These are phyloP conservation scores for Fusarium sp. DNA, from an alignment of 2,329 filamentous ascomycete species.

Conservation along the genomic window DNA sequence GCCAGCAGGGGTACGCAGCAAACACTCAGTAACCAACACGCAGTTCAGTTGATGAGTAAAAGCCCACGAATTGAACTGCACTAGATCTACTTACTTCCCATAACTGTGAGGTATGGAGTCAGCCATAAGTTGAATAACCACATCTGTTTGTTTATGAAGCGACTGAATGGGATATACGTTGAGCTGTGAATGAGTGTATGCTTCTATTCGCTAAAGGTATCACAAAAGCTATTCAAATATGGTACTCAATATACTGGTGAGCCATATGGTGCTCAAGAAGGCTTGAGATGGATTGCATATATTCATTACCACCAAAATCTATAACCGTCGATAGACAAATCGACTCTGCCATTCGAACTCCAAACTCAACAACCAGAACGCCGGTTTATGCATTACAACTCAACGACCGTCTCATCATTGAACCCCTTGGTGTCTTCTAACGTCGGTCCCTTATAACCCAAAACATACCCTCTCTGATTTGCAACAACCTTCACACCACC, in stretches of 20 bases:
- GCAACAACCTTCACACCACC: conserved; percentile 55
- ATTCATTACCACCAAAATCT: too few species aligned
- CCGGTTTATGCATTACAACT: conserved; percentile 26
- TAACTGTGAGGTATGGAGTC: not conserved
- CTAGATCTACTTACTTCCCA: too few species aligned
- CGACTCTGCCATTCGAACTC: not conserved
- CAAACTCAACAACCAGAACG: not conserved
- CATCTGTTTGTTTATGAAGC: too few species aligned
- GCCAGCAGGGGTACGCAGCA: not conserved
- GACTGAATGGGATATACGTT: too few species aligned
- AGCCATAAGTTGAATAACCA: not conserved
- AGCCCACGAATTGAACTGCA: not conserved
- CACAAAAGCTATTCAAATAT: not conserved
- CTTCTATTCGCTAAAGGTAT: not conserved
- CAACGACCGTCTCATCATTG: conserved; percentile 42
- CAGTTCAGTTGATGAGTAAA: not conserved
- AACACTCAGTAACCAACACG: not conserved
- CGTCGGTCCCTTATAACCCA: conserved; percentile 44
- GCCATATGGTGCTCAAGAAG: too few species aligned
- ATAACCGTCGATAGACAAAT: not conserved
- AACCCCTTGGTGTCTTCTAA: conserved; percentile 44
- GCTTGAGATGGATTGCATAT: not conserved
- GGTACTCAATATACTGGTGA: not conserved
- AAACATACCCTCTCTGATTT: conserved; percentile 61
- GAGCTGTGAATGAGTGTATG: too few species aligned